Evolutionary conservation across 78 protist species (phyloP), one percentile per base, ranked within the genome.

Genomic region (Dictyostelium brefeldianum): DNA sequence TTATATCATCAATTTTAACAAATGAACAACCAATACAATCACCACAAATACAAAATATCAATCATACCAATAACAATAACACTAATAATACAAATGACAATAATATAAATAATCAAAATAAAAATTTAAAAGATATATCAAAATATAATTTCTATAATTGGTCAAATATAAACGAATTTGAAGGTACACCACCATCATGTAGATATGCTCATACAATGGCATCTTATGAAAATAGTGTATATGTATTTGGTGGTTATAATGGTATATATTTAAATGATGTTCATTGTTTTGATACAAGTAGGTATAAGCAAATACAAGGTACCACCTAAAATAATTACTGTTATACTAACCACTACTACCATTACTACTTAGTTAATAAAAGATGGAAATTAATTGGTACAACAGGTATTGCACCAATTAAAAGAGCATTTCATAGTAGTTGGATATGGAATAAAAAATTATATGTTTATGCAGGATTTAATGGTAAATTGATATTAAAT

Each of bases 201-300:
- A 77, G 81, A 77, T 77, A 77, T 50, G 81, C 81, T 5, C 81
- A 77, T 27, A 77, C 81, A 27, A 77, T 77, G 81, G 59, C 51
- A 14, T 18, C 81, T 3, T 22, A 50, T 50, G 81, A 29, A 0
- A 12, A 0, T n/a, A 77, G 27, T 1, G 50, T 77, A 14, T 77
- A 50, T 77, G 27, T 77, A 50, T 77, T 77, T 77, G 81, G 81
- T 77, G 81, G 81, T 15, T 77, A 77, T 77, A 77, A 77, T 77
- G 64, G 81, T 27, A 3, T 27, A 20, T 77, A 77, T 77, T 50
- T 77, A 43, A 77, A 77, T 77, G 81, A 77, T 77, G 22, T 51
- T 22, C 81, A 77, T 50, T 36, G 25, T 27, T 77, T 77, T 50
- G 81, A 77, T 77, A 77, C 81, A 8, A 47, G 79, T 73, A 73